Base-by-base conservation (phyloP, 345 rosid species). In the Physaria fendleri region DNA sequence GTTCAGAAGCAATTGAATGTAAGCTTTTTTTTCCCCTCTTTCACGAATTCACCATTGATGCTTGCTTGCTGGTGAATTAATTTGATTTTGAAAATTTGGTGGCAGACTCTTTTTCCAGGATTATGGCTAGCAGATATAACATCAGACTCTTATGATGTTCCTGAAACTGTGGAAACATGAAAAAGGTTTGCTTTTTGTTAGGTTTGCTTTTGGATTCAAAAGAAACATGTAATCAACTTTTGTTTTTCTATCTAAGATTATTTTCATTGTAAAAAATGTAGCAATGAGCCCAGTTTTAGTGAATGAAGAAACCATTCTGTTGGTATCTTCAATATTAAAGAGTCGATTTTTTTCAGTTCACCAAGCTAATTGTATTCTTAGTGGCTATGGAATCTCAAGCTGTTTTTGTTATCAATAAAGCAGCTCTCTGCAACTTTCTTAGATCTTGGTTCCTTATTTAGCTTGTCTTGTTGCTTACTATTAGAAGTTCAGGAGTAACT, bases 1-100 rank as follows among this genome's bases (percentile, higher is more conserved):
- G 10, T 79, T 37, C 91, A 84, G 79, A 84, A 76, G 69, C 79
- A 80, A 56, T 42, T 84, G 76, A 84, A 84, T 69, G 95, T 82
- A 76, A 12, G 6, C 16, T 35, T 35, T n/a, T 4, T 12, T 33
- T 4, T 33, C 6, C 0, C 14, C 0, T 14, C 52, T 34, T 4
- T 9, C n/a, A n/a, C n/a, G n/a, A n/a, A n/a, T n/a, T n/a, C n/a
- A n/a, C n/a, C 33, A 22, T 27, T 9, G 5, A 5, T 49, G 15
- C 29, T 18, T 71, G n/a, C n/a, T 41, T 53, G 29, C 38, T 44
- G n/a, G n/a, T 34, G 4, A 9, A 10, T n/a, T n/a, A n/a, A n/a
- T n/a, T n/a, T n/a, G n/a, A n/a, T n/a, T n/a, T n/a, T n/a, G 45
- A 44, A n/a, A 57, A 3, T 13, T 18, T 10, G 11, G 18, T 68